Evolutionary conservation across 805 yeast genomes (phyloP).

Genomic region (Sungouiozyma ichnusensis): DNA sequence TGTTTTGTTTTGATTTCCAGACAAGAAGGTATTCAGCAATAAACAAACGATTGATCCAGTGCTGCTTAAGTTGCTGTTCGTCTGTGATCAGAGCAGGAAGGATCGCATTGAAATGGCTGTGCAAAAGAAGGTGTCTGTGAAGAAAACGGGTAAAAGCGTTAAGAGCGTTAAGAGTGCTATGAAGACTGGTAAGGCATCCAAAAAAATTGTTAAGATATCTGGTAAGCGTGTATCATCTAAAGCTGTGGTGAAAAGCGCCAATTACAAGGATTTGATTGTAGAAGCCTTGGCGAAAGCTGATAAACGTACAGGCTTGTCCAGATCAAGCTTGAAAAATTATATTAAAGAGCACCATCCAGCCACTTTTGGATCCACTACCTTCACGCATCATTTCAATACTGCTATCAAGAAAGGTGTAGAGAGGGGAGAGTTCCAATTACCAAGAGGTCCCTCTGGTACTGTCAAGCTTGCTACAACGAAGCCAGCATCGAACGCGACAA

Average conservation of each 20-base stretch:
- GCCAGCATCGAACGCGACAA: slow-evolving; percentile 15
- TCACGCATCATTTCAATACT: slow-evolving; percentile 64
- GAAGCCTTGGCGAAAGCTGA: slow-evolving; percentile 62
- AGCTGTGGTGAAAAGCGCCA: slow-evolving; percentile 7
- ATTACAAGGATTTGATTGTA: slow-evolving; percentile 26
- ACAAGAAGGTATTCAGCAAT: no score
- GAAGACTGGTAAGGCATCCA: no score
- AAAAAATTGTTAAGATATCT: no score
- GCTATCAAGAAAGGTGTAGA: slow-evolving; percentile 77
- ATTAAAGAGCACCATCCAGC: slow-evolving; percentile 44
- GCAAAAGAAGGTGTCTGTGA: no score
- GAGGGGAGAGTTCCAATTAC: slow-evolving; percentile 64
- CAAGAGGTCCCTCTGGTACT: slow-evolving; percentile 87
- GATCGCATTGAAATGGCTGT: no score
- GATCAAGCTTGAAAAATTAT: slow-evolving; percentile 81
- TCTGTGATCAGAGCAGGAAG: no score
- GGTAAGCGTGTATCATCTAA: no score
- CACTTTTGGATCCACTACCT: slow-evolving; percentile 48
- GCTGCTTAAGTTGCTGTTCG: no score
- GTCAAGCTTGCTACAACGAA: slow-evolving; percentile 38
- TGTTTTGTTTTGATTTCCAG: no score
- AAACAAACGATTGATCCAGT: no score
- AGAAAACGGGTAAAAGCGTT: no score
- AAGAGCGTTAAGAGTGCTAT: no score
- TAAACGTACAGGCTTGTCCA: slow-evolving; percentile 64